phyloP scores from a whole-genome alignment of 306 rosid genomes.

The Lotus japonicus region DNA sequence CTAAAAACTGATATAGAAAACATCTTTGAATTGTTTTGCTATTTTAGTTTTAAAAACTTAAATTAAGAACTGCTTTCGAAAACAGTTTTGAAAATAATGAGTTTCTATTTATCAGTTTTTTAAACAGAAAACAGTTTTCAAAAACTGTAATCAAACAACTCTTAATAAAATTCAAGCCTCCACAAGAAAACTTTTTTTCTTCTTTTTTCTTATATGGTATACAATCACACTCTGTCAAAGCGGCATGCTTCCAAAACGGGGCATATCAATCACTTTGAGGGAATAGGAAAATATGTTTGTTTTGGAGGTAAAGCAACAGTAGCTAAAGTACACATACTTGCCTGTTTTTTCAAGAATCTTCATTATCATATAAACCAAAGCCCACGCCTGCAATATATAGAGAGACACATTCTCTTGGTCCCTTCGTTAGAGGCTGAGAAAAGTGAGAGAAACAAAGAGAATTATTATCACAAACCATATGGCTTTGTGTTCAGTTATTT shows the following conservation, averaged over 20 bases:
- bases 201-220: not conserved
- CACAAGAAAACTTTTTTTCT: not conserved
- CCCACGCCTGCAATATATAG: not conserved
- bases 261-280: not conserved
- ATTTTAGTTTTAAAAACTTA: too few species aligned
- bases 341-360: conserved; percentile 2
- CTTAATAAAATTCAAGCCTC: not conserved
- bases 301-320: conserved; percentile 2
- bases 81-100: too few species aligned
- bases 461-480: not conserved
- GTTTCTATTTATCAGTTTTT: too few species aligned
- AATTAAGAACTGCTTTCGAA: too few species aligned
- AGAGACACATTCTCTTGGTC: too few species aligned
- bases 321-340: conserved; percentile 5
- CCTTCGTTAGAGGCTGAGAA: not conserved
- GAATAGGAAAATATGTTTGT: not conserved
- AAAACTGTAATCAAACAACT: too few species aligned
- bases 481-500: conserved; percentile 8
- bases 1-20: too few species aligned
- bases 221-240: not conserved
- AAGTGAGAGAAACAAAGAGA: not conserved
- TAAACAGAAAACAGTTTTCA: too few species aligned
- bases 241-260: conserved; percentile 23
- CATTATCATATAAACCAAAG: conserved; percentile 20
- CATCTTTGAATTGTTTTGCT: too few species aligned